phyloP scores from a whole-genome alignment of 73 alveolate genomes.

The Paramecium caudatum region DNA sequence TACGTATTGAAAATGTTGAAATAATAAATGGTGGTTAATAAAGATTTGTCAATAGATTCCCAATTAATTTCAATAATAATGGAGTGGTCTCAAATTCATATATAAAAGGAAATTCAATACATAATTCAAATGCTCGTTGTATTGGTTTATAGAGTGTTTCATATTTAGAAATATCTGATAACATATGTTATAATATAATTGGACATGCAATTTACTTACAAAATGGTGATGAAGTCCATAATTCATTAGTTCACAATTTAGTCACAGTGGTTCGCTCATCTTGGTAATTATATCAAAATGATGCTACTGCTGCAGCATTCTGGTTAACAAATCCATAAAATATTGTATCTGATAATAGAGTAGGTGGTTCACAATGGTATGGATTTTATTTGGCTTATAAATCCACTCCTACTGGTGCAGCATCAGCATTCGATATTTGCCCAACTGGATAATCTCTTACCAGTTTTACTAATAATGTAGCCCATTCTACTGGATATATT shows the following conservation, averaged over 20 bases:
- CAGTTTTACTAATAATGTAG: slow-evolving; percentile 83
- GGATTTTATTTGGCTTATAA: slow-evolving; percentile 89
- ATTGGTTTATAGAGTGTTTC: slow-evolving; percentile 87
- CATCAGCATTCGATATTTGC: slow-evolving; percentile 81
- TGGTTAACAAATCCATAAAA: slow-evolving; percentile 92
- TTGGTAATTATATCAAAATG: slow-evolving; percentile 83
- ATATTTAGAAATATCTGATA: slow-evolving; percentile 79
- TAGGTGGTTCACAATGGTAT: slow-evolving; percentile 89
- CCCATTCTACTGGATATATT: slow-evolving; percentile 90
- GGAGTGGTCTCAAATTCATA: slow-evolving; percentile 85
- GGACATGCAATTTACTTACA: slow-evolving; percentile 92
- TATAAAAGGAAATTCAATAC: slow-evolving; percentile 86
- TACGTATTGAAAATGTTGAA: slow-evolving; percentile 84
- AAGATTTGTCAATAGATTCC: slow-evolving; percentile 85
- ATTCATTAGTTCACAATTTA: slow-evolving; percentile 81
- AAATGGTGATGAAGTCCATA: slow-evolving; percentile 88
- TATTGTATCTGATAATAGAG: slow-evolving; percentile 81
- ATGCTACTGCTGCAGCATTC: slow-evolving; percentile 90
- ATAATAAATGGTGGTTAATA: slow-evolving; percentile 87
- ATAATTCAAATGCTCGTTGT: slow-evolving; percentile 88
- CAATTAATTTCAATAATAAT: slow-evolving; percentile 89
- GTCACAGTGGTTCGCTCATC: slow-evolving; percentile 63
- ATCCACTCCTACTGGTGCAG: slow-evolving; percentile 86
- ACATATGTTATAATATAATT: slow-evolving; percentile 84
- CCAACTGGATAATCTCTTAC: slow-evolving; percentile 84